Percentiles rank a stretch among this genome's conserved stretches.
These are phyloP conservation scores for Scutellaria barbata DNA, from an alignment of 257 asterid species.

Conservation along the genomic window DNA sequence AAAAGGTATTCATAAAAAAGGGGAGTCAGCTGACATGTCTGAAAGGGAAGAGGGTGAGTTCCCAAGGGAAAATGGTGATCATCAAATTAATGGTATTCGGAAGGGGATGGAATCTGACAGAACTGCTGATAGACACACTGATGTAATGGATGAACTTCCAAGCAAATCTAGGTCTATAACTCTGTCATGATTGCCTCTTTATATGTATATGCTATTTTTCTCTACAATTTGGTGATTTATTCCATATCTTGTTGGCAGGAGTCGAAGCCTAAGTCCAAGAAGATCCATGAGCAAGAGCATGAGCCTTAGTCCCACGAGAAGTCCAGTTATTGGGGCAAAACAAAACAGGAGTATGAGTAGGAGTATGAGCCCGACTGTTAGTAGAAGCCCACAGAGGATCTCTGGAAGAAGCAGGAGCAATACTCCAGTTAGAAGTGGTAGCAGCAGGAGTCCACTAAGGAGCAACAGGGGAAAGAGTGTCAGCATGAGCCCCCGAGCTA, in stretches of 20 bases:
- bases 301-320: slow-evolving; percentile 92
- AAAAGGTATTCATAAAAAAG: slow-evolving; percentile 46
- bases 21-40: slow-evolving; percentile 52
- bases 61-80: slow-evolving; percentile 83
- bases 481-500: slow-evolving; percentile 61
- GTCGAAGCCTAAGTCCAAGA: slow-evolving; percentile 72
- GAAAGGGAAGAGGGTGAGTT: slow-evolving; percentile 86
- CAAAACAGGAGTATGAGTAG: slow-evolving; percentile 59
- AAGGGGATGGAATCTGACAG: slow-evolving; percentile 53
- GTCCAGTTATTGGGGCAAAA: slow-evolving; percentile 50
- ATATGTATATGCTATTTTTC: slow-evolving; percentile 41
- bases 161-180: slow-evolving; percentile 75
- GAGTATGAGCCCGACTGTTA: slow-evolving; percentile 65
- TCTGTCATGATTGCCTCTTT: slow-evolving; percentile 29
- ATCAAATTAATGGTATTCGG: slow-evolving; percentile 67
- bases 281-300: slow-evolving; percentile 76
- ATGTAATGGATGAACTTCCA: slow-evolving; percentile 73
- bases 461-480: slow-evolving; percentile 56
- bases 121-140: slow-evolving; percentile 66
- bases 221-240: slow-evolving; percentile 38
- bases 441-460: slow-evolving; percentile 53
- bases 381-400: slow-evolving; percentile 58
- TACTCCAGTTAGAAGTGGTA: slow-evolving; percentile 44
- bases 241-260: slow-evolving; percentile 60
- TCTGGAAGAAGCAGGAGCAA: slow-evolving; percentile 50